These are phyloP conservation scores for Paraphoma chrysanthemicola DNA, from an alignment of 2,329 filamentous ascomycete species.

Conservation along the genomic window DNA sequence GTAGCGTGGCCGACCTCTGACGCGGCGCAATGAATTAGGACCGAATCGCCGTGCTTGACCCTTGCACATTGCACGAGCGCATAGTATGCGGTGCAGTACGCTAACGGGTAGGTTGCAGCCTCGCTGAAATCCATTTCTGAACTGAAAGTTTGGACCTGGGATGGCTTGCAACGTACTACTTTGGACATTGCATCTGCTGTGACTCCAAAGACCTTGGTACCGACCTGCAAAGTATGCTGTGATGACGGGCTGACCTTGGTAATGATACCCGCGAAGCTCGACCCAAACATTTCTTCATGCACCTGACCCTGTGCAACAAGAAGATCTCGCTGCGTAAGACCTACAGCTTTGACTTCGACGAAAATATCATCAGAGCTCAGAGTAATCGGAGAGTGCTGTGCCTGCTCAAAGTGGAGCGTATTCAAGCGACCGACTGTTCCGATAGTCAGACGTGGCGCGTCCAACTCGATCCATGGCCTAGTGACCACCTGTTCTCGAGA, in stretches of 20 bases:
- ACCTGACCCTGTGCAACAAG: conserved; percentile 35
- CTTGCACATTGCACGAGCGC: conserved; percentile 26
- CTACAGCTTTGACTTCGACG: conserved; percentile 20
- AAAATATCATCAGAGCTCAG: conserved; percentile 19
- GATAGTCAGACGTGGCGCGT: conserved; percentile 15
- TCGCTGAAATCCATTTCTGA: conserved; percentile 11
- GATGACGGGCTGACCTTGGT: background rate
- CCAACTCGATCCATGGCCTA: conserved; percentile 13
- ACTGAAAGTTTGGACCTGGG: conserved; percentile 16
- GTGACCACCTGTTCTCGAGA: conserved; percentile 17
- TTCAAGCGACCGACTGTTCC: conserved; percentile 16
- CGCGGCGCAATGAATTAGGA: conserved; percentile 29
- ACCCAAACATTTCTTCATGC: conserved; percentile 15
- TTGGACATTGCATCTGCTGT: conserved; percentile 9
- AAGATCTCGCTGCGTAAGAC: conserved; percentile 27
- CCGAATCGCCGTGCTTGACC: conserved; percentile 31
- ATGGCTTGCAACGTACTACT: conserved; percentile 5
- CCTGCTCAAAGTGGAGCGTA: conserved; percentile 21
- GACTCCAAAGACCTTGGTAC: conserved; percentile 17
- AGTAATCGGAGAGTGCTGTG: background rate
- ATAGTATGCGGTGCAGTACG: conserved; percentile 12
- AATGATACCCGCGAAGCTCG: conserved; percentile 24
- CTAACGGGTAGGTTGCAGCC: conserved; percentile 19
- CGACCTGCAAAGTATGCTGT: conserved; percentile 1
- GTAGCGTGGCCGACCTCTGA: conserved; percentile 24